Conservation (phyloP, 768 basidiomycete genomes). For the Rhodotorula babjevae region DNA sequence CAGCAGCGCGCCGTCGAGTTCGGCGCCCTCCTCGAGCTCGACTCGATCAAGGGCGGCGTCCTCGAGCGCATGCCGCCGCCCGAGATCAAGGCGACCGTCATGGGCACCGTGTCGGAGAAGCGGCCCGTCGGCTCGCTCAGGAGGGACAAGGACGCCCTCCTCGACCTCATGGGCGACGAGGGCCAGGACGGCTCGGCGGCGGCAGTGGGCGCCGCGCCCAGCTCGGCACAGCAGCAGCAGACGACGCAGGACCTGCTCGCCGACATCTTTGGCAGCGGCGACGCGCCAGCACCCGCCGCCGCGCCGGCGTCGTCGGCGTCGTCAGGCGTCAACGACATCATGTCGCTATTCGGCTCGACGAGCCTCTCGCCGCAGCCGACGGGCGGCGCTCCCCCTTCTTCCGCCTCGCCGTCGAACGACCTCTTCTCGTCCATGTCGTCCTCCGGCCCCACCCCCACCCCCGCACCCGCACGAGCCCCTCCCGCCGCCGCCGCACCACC, state of each 20-base stretch:
- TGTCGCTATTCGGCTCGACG: slow-evolving; percentile 71
- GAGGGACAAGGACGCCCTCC: slow-evolving; percentile 62
- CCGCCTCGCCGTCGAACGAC: slow-evolving; percentile 15
- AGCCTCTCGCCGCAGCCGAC: slow-evolving; percentile 30
- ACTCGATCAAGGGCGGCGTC: slow-evolving; percentile 74
- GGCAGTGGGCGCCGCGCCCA: slow-evolving; percentile 47
- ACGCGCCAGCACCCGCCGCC: slow-evolving; percentile 47
- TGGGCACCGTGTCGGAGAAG: slow-evolving; percentile 85
- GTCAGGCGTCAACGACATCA: slow-evolving; percentile 77
- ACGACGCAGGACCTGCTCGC: slow-evolving; percentile 81
- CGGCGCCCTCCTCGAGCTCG: slow-evolving; percentile 64
- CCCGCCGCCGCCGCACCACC: slow-evolving; percentile 43
- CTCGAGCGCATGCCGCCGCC: slow-evolving; percentile 99
- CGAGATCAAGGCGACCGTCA: slow-evolving; percentile 92
- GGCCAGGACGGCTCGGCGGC: slow-evolving; percentile 28
- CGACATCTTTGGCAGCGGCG: slow-evolving; percentile 73
- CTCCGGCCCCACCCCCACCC: slow-evolving; percentile 40
- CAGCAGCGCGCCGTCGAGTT: slow-evolving; percentile 97
- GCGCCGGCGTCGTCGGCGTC: slow-evolving; percentile 50
- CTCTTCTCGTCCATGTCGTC: slow-evolving; percentile 45
- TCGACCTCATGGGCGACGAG: slow-evolving; percentile 82
- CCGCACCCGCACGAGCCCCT: slow-evolving; percentile 41
- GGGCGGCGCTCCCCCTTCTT: slow-evolving; percentile 10
- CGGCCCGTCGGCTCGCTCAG: slow-evolving; percentile 89
- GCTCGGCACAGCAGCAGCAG: slow-evolving; percentile 53